Base-by-base conservation (phyloP, 2,329 filamentous ascomycete genomes). In the Eurotiales sp. region DNA sequence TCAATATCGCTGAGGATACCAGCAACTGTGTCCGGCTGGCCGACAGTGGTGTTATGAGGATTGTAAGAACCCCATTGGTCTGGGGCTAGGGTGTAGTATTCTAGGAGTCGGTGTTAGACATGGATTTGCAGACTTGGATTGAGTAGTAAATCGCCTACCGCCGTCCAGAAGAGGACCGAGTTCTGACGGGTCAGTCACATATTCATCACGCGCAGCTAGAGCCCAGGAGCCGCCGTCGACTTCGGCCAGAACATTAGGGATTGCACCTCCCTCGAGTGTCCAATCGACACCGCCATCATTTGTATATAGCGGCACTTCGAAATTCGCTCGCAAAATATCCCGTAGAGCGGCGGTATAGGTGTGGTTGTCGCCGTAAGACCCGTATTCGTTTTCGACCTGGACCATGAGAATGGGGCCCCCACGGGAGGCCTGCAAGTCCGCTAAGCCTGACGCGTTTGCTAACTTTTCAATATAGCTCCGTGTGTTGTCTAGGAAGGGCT, bases 311-410 rank as follows among this genome's bases (percentile, higher is more conserved):
- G 68, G 62, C 4, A 73, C 62, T 6, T 76, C 70, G 47, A 77
- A 78, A 40, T 67, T 69, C 0, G 53, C 57, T 6, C 55, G 62
- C n/a, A 79, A 61, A 6, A 77, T 72, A 47, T 76, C 70, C 7
- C 70, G 61, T 21, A 77, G 40, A 0, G 66, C 67, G 4, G 59
- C 56, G 5, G 70, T 74, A 55, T 80, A 79, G 2, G 59, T 57
- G 48, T 77, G 73, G 51, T 79, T 67, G 4, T 62, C 63, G 14
- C 73, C 76, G 41, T 73, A 78, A 19, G 69, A 75, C 0, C 77
- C 76, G 51, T 79, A 80, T 55, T 78, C 75, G 47, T 78, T 78
- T 58, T 78, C 76, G 8, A 78, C 65, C 58, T 78, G 76, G 0
- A 75, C 67, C 75, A 78, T 77, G 17, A 79, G 56, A n/a, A 78